Conservation (phyloP, 331 rosid genomes). For the Quercus phellos region DNA sequence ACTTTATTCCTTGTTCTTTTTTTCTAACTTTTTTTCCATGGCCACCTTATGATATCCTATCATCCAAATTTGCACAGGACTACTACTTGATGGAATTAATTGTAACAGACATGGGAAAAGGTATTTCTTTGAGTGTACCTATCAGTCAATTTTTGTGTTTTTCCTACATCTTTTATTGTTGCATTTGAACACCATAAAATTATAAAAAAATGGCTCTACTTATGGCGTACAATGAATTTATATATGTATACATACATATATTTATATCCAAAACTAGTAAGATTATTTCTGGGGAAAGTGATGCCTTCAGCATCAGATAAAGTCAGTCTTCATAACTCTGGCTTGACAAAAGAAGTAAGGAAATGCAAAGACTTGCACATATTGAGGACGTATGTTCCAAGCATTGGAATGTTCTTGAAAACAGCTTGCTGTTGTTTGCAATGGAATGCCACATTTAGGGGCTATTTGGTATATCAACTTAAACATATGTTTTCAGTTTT, state of each 20-base stretch:
- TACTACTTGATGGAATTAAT: constrained; percentile 53
- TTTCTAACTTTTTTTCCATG: background rate
- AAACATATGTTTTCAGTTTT: too few species aligned
- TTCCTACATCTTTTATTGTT: background rate
- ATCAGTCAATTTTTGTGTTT: background rate
- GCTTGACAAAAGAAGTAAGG: background rate
- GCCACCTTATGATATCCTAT: background rate
- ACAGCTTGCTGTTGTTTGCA: background rate
- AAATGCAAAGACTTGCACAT: background rate
- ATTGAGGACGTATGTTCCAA: background rate
- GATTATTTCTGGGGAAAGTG: background rate
- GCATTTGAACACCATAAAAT: background rate
- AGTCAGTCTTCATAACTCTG: background rate
- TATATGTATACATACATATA: too few species aligned
- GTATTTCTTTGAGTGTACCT: constrained; percentile 31
- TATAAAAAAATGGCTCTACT: background rate
- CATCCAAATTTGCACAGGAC: constrained; percentile 51
- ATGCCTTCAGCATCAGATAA: background rate
- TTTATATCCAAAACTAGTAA: too few species aligned
- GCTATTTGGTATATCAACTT: too few species aligned
- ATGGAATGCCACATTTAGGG: background rate
- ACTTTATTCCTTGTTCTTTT: background rate
- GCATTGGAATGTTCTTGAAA: background rate
- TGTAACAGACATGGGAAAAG: constrained; percentile 82
- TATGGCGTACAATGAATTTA: background rate